Conservation (phyloP, 495 filamentous ascomycete species). For the Schizothecium vesticola region DNA sequence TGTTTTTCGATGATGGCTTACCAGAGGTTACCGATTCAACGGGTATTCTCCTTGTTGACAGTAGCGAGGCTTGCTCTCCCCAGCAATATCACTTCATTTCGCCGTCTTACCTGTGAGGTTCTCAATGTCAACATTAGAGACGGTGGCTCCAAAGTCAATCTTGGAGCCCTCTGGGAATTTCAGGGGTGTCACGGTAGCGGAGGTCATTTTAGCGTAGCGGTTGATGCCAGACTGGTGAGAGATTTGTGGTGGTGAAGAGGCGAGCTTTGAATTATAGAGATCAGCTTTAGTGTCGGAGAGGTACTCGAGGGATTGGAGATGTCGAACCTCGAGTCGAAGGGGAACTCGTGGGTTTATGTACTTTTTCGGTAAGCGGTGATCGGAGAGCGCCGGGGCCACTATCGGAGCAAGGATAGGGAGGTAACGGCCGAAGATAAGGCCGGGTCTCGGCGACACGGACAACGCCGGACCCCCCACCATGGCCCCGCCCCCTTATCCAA, state of each 20-base stretch:
- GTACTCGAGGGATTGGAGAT: background rate
- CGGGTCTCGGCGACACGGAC: background rate
- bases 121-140: constrained; percentile 53
- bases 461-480: background rate
- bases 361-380: background rate
- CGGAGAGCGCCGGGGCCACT: background rate
- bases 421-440: background rate
- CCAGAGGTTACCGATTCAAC: constrained; percentile 53
- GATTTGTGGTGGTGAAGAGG: background rate
- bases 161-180: constrained; percentile 41
- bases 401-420: background rate
- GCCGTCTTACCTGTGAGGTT: constrained; percentile 48
- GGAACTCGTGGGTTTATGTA: background rate
- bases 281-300: background rate
- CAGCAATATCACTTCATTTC: constrained; percentile 9
- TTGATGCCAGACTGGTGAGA: background rate
- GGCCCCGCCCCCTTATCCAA: background rate
- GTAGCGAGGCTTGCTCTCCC: background rate
- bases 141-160: constrained; percentile 54
- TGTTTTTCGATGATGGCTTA: constrained; percentile 27
- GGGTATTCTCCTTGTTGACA: constrained; percentile 43
- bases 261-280: background rate
- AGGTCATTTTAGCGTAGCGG: constrained; percentile 10
- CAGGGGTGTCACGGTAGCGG: constrained; percentile 36
- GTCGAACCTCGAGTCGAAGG: background rate